Conservation (phyloP, 2,329 filamentous ascomycete genomes). For the Aspergillus tamarii region DNA sequence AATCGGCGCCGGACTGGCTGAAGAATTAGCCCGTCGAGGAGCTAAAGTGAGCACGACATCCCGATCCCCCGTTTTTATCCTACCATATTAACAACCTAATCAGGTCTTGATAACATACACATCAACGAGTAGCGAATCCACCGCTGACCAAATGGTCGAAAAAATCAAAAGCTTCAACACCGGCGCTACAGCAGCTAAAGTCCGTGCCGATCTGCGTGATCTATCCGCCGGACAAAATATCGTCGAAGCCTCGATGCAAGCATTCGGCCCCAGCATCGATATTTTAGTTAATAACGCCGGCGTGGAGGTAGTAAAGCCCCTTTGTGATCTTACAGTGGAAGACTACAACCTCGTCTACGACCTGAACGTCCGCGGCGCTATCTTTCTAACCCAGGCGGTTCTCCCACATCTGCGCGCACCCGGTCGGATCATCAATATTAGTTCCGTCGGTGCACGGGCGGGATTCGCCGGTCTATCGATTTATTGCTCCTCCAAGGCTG, state of each 20-base stretch:
- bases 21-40: constrained; percentile 8
- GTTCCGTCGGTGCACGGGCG: constrained; percentile 44
- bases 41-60: neutral
- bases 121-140: neutral
- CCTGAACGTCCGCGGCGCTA: constrained; percentile 11
- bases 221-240: neutral
- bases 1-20: constrained; percentile 4
- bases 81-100: neutral
- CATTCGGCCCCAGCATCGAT: neutral
- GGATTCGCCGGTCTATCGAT: constrained; percentile 52
- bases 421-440: constrained; percentile 9
- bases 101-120: constrained; percentile 10
- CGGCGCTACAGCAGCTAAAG: neutral
- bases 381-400: constrained; percentile 12
- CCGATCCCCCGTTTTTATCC: neutral
- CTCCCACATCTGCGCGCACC: constrained; percentile 7
- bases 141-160: neutral
- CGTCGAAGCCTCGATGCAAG: neutral
- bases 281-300: constrained; percentile 15
- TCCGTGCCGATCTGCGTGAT: constrained; percentile 7
- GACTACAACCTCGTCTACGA: constrained; percentile 7
- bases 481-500: constrained; percentile 63
- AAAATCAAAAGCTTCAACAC: neutral
- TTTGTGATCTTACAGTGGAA: neutral
- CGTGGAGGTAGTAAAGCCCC: neutral